phyloP scores from a whole-genome alignment of 441 rosid genomes.

The Croton setiger region DNA sequence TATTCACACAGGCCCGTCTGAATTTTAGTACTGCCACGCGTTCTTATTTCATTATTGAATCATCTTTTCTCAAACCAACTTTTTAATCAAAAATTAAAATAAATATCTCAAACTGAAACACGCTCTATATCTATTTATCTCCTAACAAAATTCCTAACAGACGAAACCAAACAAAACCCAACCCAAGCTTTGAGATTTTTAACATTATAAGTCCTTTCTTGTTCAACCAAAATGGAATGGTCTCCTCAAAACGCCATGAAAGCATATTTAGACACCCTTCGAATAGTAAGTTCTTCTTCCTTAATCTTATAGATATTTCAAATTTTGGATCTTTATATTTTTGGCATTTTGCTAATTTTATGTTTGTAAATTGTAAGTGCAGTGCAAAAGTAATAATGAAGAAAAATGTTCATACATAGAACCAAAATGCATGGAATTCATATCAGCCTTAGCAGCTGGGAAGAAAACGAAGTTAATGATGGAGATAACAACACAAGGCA shows the following conservation, averaged over 20 bases:
- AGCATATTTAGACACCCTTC: conserved; percentile 33
- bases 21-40: background rate
- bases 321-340: too few relatives aligned
- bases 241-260: conserved; percentile 34
- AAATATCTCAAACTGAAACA: too few relatives aligned
- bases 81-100: background rate
- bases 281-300: conserved; percentile 18
- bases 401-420: conserved; percentile 2
- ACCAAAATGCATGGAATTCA: conserved; percentile 31
- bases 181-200: too few relatives aligned
- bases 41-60: background rate
- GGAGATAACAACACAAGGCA: conserved; percentile 10
- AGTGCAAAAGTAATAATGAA: background rate
- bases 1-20: background rate
- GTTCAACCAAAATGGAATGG: conserved; percentile 22
- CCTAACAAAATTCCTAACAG: background rate
- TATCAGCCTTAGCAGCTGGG: conserved; percentile 36
- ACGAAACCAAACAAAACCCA: too few relatives aligned
- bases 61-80: background rate
- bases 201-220: background rate
- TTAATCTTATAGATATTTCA: too few relatives aligned
- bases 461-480: conserved; percentile 26
- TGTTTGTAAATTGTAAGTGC: background rate
- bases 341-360: background rate
- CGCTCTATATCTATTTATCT: background rate